Conservation (phyloP, 805 yeast species). For the Schwanniomyces pseudopolymorphus region DNA sequence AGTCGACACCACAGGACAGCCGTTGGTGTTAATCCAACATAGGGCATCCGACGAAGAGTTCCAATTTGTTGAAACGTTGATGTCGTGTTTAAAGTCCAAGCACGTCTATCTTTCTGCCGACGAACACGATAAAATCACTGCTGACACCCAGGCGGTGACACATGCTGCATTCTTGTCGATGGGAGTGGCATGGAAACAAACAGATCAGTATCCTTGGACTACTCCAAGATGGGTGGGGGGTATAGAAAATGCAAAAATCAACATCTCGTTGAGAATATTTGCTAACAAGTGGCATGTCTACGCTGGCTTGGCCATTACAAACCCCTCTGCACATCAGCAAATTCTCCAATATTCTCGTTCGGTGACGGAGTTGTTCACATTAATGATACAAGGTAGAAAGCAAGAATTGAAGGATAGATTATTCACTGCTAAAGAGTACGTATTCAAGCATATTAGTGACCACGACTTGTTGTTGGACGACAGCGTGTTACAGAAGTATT, state of each 20-base stretch:
- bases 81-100: constrained; percentile 76
- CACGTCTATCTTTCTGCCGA: constrained; percentile 75
- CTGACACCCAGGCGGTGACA: constrained; percentile 98
- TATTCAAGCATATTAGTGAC: constrained; percentile 65
- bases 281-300: constrained; percentile 98
- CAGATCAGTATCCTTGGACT: constrained; percentile 89
- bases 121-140: constrained; percentile 93
- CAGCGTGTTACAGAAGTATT: constrained; percentile 71
- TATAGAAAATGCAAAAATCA: constrained; percentile 91
- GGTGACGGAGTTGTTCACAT: constrained; percentile 75
- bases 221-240: constrained; percentile 88
- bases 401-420: constrained; percentile 61
- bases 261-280: constrained; percentile 85
- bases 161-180: constrained; percentile 95
- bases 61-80: constrained; percentile 59
- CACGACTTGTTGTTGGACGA: constrained; percentile 75
- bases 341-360: constrained; percentile 86
- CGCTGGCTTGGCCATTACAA: constrained; percentile 95
- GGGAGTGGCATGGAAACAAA: constrained; percentile 94
- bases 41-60: constrained; percentile 56
- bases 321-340: constrained; percentile 91
- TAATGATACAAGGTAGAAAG: constrained; percentile 71
- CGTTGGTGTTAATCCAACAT: constrained; percentile 82
- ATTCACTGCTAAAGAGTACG: constrained; percentile 64
- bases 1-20: constrained; percentile 88